Evolutionary conservation across 2,329 filamentous ascomycete species (phyloP).

Genomic region (Penicillium paneum): DNA sequence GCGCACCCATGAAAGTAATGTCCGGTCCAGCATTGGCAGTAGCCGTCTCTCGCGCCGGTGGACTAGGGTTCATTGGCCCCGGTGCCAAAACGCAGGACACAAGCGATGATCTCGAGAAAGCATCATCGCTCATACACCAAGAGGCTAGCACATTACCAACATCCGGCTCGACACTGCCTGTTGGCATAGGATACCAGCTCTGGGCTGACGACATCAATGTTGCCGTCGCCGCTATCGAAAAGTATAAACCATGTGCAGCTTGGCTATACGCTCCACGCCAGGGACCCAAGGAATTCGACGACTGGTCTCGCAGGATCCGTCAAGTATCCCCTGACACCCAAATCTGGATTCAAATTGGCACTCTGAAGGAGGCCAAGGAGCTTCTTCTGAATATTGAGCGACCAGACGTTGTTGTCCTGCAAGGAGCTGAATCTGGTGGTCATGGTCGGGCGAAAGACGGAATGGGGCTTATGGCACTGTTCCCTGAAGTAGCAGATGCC

Average conservation of each 20-base stretch:
- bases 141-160: slow-evolving; percentile 4
- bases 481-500: slow-evolving; percentile 52
- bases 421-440: slow-evolving; percentile 56
- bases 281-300: slow-evolving; percentile 34
- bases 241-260: slow-evolving; percentile 40
- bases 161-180: slow-evolving; percentile 28
- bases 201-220: slow-evolving; percentile 39
- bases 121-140: slow-evolving; percentile 23
- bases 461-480: slow-evolving; percentile 49
- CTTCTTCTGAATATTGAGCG: slow-evolving; percentile 32
- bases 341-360: slow-evolving; percentile 58
- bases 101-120: slow-evolving; percentile 33
- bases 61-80: slow-evolving; percentile 56
- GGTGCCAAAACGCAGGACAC: slow-evolving; percentile 47
- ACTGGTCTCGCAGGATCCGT: slow-evolving; percentile 49
- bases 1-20: slow-evolving; percentile 70
- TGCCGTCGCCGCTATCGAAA: slow-evolving; percentile 30
- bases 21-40: slow-evolving; percentile 57
- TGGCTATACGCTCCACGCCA: slow-evolving; percentile 43
- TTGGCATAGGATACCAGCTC: slow-evolving; percentile 44
- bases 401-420: slow-evolving; percentile 55
- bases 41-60: slow-evolving; percentile 57
- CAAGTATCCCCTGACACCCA: slow-evolving; percentile 43
- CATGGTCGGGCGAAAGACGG: slow-evolving; percentile 50
- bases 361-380: slow-evolving; percentile 48